Evolutionary conservation across 495 filamentous ascomycete species (phyloP).

Genomic region (Talaromyces adpressus): DNA sequence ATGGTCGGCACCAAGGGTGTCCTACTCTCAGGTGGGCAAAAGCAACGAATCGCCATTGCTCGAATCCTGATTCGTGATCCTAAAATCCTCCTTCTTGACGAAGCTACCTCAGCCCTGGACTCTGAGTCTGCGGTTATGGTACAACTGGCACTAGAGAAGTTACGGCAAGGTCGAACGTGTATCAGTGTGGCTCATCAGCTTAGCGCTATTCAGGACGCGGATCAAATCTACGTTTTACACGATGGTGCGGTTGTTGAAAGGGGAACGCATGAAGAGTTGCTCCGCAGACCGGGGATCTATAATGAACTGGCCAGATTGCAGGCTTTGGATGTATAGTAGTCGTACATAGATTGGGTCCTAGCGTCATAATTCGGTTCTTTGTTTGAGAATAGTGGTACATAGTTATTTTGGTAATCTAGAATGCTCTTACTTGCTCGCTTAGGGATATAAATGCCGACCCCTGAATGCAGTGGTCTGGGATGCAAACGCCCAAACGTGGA

Average conservation of each 20-base stretch:
- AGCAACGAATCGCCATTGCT: slow-evolving; percentile 61
- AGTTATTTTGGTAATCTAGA: no score
- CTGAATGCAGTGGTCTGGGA: no score
- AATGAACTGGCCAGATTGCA: not conserved
- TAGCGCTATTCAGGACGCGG: slow-evolving; percentile 61
- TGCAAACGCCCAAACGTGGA: no score
- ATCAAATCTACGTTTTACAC: slow-evolving; percentile 85
- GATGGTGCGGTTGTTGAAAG: slow-evolving; percentile 72
- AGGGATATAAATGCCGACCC: no score
- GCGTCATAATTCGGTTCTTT: no score
- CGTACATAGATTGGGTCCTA: no score
- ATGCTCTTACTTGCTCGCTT: no score
- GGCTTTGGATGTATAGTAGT: not conserved
- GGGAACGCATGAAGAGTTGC: slow-evolving; percentile 49
- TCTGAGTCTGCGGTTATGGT: slow-evolving; percentile 56
- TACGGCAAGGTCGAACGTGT: slow-evolving; percentile 39
- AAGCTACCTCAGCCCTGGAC: slow-evolving; percentile 62
- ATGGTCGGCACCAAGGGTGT: slow-evolving; percentile 49
- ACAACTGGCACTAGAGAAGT: slow-evolving; percentile 52
- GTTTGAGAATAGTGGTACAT: no score
- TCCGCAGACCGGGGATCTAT: not conserved
- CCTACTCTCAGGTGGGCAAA: slow-evolving; percentile 57
- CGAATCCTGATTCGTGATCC: slow-evolving; percentile 59
- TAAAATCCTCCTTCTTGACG: slow-evolving; percentile 56
- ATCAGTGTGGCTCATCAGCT: slow-evolving; percentile 60